These are phyloP conservation scores for Suhomyces sp. DNA, from an alignment of 805 yeast species.

Conservation along the genomic window DNA sequence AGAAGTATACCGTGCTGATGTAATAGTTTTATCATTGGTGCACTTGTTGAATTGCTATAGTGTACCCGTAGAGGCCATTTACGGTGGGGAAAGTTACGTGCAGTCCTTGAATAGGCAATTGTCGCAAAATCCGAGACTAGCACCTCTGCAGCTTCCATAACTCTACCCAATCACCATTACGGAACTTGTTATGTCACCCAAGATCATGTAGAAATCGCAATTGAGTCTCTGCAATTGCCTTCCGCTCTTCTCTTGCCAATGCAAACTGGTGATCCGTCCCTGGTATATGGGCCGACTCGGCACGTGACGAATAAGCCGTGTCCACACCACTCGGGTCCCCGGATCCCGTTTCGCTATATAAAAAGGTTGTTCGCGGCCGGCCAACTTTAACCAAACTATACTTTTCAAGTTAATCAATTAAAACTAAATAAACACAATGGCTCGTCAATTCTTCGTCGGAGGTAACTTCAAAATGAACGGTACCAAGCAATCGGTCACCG, in stretches of 20 bases:
- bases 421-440: conserved; percentile 39
- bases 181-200: not conserved
- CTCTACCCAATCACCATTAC: not conserved
- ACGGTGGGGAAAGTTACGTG: not conserved
- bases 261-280: not conserved
- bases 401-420: conserved; percentile 1
- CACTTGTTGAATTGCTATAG: no score
- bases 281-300: not conserved
- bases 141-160: not conserved
- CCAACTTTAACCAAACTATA: not conserved
- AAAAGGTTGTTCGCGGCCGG: conserved; percentile 1
- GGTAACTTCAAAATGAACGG: conserved; percentile 99
- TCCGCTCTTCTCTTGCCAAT: not conserved
- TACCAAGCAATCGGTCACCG: conserved; percentile 75
- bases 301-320: not conserved
- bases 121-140: not conserved
- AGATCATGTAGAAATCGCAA: no score
- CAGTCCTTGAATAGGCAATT: not conserved
- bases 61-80: not conserved
- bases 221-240: no score
- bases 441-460: conserved; percentile 95
- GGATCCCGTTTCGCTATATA: conserved; percentile 1
- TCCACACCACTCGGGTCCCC: conserved; percentile 1
- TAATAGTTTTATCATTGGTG: no score
- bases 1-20: not conserved